Percentiles rank a stretch among this genome's conserved stretches.
These are phyloP conservation scores for Scheffersomyces segobiensis DNA, from an alignment of 1,139 yeast species.

Conservation along the genomic window DNA sequence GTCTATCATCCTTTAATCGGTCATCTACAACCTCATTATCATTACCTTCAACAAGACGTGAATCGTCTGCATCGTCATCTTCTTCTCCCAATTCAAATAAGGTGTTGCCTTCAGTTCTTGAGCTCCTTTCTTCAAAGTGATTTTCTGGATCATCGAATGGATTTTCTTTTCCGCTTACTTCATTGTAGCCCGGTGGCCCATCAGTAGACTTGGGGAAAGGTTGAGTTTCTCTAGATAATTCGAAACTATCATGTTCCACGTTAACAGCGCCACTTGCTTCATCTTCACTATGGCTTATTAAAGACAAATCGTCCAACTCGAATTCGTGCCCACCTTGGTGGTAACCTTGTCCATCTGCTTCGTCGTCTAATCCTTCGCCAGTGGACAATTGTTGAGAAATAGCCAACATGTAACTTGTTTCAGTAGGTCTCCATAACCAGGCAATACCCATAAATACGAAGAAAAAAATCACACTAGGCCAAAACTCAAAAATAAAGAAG, in stretches of 20 bases:
- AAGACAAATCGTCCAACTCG: constrained; percentile 72
- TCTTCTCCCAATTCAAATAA: constrained; percentile 42
- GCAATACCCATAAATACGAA: constrained; percentile 82
- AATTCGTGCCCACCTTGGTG: constrained; percentile 54
- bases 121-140: constrained; percentile 4
- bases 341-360: constrained; percentile 40
- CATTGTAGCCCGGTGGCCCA: constrained; percentile 30
- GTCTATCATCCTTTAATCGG: constrained; percentile 21
- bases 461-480: constrained; percentile 91
- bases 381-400: constrained; percentile 92
- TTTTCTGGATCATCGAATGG: constrained; percentile 5
- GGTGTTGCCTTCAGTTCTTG: constrained; percentile 17
- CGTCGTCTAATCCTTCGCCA: constrained; percentile 56
- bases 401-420: constrained; percentile 91
- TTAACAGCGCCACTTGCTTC: constrained; percentile 19
- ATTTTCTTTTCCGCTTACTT: constrained; percentile 11
- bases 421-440: constrained; percentile 97
- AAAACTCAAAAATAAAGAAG: constrained; percentile 85
- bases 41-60: constrained; percentile 22
- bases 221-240: constrained; percentile 25
- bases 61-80: constrained; percentile 29
- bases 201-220: constrained; percentile 8
- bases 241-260: constrained; percentile 37
- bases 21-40: constrained; percentile 29
- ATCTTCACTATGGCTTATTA: constrained; percentile 53